phyloP scores from a whole-genome alignment of 345 rosid genomes.

The Arabis hirsuta region DNA sequence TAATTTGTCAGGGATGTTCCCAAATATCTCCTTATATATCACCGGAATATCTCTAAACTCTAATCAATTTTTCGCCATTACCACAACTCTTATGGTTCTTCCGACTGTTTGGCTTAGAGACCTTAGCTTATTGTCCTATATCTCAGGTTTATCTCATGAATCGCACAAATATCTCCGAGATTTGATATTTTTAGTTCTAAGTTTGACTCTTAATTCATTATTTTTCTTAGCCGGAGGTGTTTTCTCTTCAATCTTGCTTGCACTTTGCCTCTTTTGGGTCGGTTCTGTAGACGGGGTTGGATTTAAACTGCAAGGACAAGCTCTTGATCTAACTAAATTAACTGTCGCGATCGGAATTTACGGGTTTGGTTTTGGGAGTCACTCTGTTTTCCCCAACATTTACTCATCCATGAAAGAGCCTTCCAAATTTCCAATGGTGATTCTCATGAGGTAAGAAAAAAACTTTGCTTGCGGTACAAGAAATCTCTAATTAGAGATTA shows the following conservation, averaged over 20 bases:
- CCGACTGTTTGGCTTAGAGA: constrained; percentile 86
- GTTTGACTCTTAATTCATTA: not conserved
- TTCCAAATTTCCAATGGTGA: constrained; percentile 57
- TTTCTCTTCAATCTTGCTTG: constrained; percentile 60
- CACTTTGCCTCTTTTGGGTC: constrained; percentile 76
- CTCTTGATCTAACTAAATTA: constrained; percentile 54
- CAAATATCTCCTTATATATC: constrained; percentile 48
- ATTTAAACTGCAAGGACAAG: constrained; percentile 58
- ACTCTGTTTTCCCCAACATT: constrained; percentile 76
- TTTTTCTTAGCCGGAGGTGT: constrained; percentile 72
- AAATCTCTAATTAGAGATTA: not conserved
- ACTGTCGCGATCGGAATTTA: constrained; percentile 72
- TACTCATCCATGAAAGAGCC: constrained; percentile 82
- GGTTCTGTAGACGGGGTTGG: constrained; percentile 62
- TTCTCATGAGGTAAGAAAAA: constrained; percentile 52
- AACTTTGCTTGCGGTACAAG: not conserved
- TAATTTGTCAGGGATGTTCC: constrained; percentile 66
- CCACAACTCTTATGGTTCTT: constrained; percentile 61
- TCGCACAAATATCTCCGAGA: not conserved
- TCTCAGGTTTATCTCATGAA: constrained; percentile 60
- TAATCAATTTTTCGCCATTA: constrained; percentile 54
- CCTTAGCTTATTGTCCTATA: constrained; percentile 69
- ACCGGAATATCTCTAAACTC: constrained; percentile 52
- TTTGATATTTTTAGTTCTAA: not conserved
- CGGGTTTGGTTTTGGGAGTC: constrained; percentile 65